Percentiles rank a stretch among this genome's conserved stretches.
Conservation (phyloP, 108 stramenopile genomes). For the Cyclostephanos invisitatus region DNA sequence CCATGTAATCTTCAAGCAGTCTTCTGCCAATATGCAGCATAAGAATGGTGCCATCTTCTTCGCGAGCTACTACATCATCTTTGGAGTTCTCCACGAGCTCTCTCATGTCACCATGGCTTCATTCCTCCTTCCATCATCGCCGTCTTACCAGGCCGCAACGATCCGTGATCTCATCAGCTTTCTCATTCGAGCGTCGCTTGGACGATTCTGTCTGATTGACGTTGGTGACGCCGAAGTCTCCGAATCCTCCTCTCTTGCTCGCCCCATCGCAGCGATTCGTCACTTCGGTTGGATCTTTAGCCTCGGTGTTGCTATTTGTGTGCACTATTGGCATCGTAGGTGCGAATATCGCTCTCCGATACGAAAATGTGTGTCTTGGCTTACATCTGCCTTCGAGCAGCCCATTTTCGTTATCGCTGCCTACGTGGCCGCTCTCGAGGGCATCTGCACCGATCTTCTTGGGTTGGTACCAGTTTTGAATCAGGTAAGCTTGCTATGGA, state of each 20-base stretch:
- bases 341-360: not conserved
- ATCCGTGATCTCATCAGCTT: conserved; percentile 21
- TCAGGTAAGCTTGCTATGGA: not conserved
- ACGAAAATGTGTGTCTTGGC: not conserved
- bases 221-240: not conserved
- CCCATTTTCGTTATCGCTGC: conserved; percentile 46
- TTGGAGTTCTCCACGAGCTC: conserved; percentile 63
- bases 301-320: conserved; percentile 24
- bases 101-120: conserved; percentile 49
- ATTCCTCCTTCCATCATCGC: conserved; percentile 9
- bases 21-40: conserved; percentile 45
- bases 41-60: conserved; percentile 25
- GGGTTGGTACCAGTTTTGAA: conserved; percentile 30
- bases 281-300: conserved; percentile 71
- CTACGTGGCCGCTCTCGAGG: conserved; percentile 59
- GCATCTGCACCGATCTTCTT: conserved; percentile 62
- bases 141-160: not conserved
- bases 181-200: conserved; percentile 24
- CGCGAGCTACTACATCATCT: conserved; percentile 43
- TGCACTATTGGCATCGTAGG: conserved; percentile 18
- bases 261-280: conserved; percentile 22
- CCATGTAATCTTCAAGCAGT: conserved; percentile 83
- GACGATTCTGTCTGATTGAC: conserved; percentile 21
- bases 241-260: not conserved
- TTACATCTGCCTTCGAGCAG: not conserved